phyloP scores from a whole-genome alignment of 495 filamentous ascomycete genomes.

The Mycothermus thermophilus region DNA sequence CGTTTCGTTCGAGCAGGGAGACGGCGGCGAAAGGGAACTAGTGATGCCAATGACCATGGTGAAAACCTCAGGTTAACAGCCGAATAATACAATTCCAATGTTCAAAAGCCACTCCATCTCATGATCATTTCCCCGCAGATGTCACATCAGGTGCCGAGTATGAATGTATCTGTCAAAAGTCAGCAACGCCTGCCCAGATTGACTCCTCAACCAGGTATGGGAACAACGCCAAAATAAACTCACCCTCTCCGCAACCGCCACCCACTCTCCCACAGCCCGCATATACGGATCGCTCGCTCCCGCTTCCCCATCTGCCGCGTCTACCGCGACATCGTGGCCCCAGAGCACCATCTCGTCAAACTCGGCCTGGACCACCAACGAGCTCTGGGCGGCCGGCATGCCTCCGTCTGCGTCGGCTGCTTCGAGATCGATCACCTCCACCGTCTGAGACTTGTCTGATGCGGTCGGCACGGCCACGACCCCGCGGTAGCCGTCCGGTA shows the following conservation, averaged over 20 bases:
- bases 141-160: not conserved
- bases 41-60: no score
- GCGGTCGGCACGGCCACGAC: conserved; percentile 20
- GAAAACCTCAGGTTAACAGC: no score
- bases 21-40: no score
- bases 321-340: conserved; percentile 52
- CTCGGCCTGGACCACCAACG: conserved; percentile 48
- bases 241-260: conserved; percentile 53
- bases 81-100: no score
- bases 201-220: no score
- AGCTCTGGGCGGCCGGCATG: conserved; percentile 37
- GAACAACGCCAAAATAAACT: no score
- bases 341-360: conserved; percentile 74
- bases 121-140: no score
- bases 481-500: conserved; percentile 69
- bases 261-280: conserved; percentile 67
- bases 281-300: conserved; percentile 41
- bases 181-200: no score
- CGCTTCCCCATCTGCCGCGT: no score
- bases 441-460: conserved; percentile 5
- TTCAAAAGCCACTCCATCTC: no score
- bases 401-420: no score
- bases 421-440: conserved; percentile 31
- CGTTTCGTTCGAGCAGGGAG: no score
- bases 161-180: conserved; percentile 4